Percentiles rank a stretch among this genome's conserved stretches.
Conservation (phyloP, 192 early-diverging fungal species). For the Gaertneriomyces sp. region DNA sequence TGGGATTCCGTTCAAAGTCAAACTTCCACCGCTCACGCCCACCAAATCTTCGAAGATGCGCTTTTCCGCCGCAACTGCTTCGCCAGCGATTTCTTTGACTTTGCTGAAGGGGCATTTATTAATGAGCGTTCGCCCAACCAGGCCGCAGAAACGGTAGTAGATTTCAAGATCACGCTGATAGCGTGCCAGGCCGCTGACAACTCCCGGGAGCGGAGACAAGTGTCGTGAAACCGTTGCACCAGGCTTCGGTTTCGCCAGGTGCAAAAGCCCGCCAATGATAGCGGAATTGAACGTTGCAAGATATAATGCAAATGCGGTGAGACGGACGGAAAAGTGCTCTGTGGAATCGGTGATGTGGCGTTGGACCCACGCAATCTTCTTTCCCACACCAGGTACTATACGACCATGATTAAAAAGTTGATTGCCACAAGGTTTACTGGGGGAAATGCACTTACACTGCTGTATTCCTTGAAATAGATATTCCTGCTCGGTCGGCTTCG, state of each 20-base stretch:
- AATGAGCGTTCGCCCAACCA: constrained; percentile 11
- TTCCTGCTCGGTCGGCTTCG: constrained; percentile 12
- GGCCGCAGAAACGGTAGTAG: constrained; percentile 17
- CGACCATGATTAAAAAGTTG: neutral
- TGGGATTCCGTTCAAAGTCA: neutral
- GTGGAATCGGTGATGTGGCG: constrained; percentile 29
- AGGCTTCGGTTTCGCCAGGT: neutral
- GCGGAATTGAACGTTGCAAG: constrained; percentile 11
- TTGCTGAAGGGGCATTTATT: constrained; percentile 11
- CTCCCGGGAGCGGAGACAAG: constrained; percentile 5
- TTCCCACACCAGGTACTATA: constrained; percentile 21
- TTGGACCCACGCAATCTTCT: constrained; percentile 30
- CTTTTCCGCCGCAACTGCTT: constrained; percentile 14
- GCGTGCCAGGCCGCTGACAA: constrained; percentile 17
- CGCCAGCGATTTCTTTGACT: constrained; percentile 18
- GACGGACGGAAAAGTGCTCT: constrained; percentile 23
- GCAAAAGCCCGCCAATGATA: constrained; percentile 16
- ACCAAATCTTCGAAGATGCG: constrained; percentile 14
- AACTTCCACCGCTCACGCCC: constrained; percentile 20
- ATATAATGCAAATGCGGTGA: constrained; percentile 25
- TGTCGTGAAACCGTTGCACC: neutral
- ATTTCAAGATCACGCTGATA: constrained; percentile 16
- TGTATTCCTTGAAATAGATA: constrained; percentile 3
- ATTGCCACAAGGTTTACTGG: neutral
- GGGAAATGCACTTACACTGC: neutral